These are phyloP conservation scores for Fusarium tjaetaba DNA, from an alignment of 2,329 filamentous ascomycete species.

Conservation along the genomic window DNA sequence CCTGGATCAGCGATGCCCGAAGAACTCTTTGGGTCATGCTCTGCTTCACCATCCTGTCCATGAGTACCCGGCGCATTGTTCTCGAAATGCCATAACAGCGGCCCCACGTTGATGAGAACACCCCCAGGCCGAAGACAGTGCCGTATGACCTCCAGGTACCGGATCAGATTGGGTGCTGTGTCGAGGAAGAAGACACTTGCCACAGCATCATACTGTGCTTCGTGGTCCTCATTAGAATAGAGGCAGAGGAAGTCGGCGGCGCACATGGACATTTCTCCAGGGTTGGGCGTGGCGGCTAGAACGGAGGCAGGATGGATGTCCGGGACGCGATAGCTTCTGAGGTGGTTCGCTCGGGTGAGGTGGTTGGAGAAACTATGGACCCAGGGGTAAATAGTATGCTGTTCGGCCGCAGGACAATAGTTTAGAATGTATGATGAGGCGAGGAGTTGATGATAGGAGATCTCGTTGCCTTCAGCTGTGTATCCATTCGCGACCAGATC, in stretches of 20 bases:
- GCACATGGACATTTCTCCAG: slow-evolving; percentile 87
- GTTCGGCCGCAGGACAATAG: slow-evolving; percentile 64
- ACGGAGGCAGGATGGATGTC: slow-evolving; percentile 77
- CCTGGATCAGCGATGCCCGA: slow-evolving; percentile 88
- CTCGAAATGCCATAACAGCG: slow-evolving; percentile 95
- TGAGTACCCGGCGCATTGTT: slow-evolving; percentile 71
- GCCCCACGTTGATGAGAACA: slow-evolving; percentile 88
- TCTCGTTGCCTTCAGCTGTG: slow-evolving; percentile 88
- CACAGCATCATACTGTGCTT: slow-evolving; percentile 78
- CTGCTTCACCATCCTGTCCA: slow-evolving; percentile 61
- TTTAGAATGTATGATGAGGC: slow-evolving; percentile 83
- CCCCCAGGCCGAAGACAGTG: slow-evolving; percentile 82
- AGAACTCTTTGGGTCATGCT: slow-evolving; percentile 59
- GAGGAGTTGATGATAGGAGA: slow-evolving; percentile 96
- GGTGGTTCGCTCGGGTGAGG: slow-evolving; percentile 74
- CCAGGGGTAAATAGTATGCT: slow-evolving; percentile 86
- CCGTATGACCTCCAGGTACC: slow-evolving; percentile 85
- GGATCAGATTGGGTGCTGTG: slow-evolving; percentile 91
- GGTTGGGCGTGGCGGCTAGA: slow-evolving; percentile 52
- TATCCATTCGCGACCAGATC: slow-evolving; percentile 82
- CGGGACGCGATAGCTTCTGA: slow-evolving; percentile 78
- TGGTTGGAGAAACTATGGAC: slow-evolving; percentile 91
- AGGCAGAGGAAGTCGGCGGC: slow-evolving; percentile 92
- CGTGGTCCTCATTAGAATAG: slow-evolving; percentile 74
- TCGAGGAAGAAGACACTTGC: slow-evolving; percentile 96